These are phyloP conservation scores for Ogataea henricii DNA, from an alignment of 805 yeast genomes.

Conservation along the genomic window DNA sequence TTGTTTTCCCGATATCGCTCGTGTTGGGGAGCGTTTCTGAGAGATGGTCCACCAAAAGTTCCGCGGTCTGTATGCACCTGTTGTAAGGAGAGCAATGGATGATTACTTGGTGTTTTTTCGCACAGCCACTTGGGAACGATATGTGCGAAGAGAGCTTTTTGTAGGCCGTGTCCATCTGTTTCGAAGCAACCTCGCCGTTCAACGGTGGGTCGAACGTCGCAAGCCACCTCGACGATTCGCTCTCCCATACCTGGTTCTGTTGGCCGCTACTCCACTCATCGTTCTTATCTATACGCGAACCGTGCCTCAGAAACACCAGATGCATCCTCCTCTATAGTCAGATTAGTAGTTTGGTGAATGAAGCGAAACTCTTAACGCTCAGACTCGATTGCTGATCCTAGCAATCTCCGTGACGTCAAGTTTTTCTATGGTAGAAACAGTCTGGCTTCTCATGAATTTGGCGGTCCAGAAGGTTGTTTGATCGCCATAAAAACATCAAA, in stretches of 20 bases:
- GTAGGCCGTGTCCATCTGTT: constrained; percentile 32
- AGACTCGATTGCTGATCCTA: not conserved
- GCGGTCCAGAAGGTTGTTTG: not conserved
- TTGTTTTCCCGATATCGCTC: constrained; percentile 8
- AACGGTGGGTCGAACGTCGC: constrained; percentile 41
- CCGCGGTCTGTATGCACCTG: constrained; percentile 45
- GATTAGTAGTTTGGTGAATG: not conserved
- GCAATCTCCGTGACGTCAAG: not conserved
- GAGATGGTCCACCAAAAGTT: constrained; percentile 29
- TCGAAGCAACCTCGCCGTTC: constrained; percentile 23
- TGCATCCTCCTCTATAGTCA: constrained; percentile 28
- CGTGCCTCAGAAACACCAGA: constrained; percentile 35
- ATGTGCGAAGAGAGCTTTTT: constrained; percentile 30
- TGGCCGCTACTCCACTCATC: not conserved
- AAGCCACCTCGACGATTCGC: constrained; percentile 34
- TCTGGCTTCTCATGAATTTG: not conserved
- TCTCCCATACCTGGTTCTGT: not conserved
- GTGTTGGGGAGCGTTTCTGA: constrained; percentile 1
- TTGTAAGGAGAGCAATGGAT: constrained; percentile 47
- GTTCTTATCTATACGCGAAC: constrained; percentile 34
- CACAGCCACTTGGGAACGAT: constrained; percentile 9
- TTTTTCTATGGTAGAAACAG: not conserved
- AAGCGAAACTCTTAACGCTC: not conserved
- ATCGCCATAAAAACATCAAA: not conserved
- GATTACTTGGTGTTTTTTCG: constrained; percentile 21